Evolutionary conservation across 768 basidiomycete genomes (phyloP).

Genomic region (Leccinum uliginosum): DNA sequence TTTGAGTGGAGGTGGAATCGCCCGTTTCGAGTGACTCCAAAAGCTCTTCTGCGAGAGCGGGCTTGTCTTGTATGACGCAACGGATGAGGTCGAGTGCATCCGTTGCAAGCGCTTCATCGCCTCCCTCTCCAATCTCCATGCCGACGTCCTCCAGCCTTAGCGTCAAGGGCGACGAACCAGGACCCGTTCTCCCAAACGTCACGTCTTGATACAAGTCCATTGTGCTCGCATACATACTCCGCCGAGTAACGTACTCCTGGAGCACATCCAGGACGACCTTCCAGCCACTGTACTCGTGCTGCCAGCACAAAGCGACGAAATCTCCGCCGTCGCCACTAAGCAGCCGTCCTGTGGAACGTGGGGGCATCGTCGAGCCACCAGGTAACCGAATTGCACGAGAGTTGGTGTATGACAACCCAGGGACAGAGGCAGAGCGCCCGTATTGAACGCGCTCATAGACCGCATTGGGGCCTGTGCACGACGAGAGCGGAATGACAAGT

Average conservation of each 20-base stretch:
- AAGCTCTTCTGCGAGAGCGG: slow-evolving; percentile 57
- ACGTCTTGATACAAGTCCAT: slow-evolving; percentile 45
- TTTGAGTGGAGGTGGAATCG: slow-evolving; percentile 32
- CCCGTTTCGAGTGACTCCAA: slow-evolving; percentile 57
- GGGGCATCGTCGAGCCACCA: slow-evolving; percentile 68
- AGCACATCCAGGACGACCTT: slow-evolving; percentile 78
- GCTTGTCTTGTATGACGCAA: slow-evolving; percentile 69
- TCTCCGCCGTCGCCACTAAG: slow-evolving; percentile 71
- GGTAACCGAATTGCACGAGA: slow-evolving; percentile 65
- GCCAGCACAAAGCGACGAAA: slow-evolving; percentile 67
- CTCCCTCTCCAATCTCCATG: slow-evolving; percentile 58
- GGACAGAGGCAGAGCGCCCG: slow-evolving; percentile 42
- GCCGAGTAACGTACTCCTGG: slow-evolving; percentile 65
- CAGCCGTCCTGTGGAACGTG: slow-evolving; percentile 62
- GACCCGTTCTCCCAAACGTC: slow-evolving; percentile 47
- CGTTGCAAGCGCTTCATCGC: slow-evolving; percentile 62
- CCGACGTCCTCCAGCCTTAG: slow-evolving; percentile 66
- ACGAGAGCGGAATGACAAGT: slow-evolving; percentile 60
- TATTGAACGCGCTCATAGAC: slow-evolving; percentile 67
- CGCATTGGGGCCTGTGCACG: slow-evolving; percentile 64
- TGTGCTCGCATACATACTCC: slow-evolving; percentile 39
- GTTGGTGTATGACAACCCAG: slow-evolving; percentile 61
- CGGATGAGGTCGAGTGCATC: slow-evolving; percentile 78
- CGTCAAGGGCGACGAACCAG: slow-evolving; percentile 35
- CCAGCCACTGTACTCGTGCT: slow-evolving; percentile 83